phyloP scores from a whole-genome alignment of 768 basidiomycete genomes.

The Termitomyces sp. region DNA sequence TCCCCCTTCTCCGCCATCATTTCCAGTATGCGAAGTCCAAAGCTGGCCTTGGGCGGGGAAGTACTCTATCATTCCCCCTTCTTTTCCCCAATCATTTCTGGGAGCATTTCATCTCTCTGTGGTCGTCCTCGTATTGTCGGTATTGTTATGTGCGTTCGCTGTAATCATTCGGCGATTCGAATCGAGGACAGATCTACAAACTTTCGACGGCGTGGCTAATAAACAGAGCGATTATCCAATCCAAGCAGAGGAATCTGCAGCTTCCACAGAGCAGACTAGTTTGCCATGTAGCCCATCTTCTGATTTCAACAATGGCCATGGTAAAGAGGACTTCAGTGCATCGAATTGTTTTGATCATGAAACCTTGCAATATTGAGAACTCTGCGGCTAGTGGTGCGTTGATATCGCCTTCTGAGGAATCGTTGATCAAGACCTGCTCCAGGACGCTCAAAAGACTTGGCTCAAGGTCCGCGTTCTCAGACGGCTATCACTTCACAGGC shows the following conservation, averaged over 20 bases:
- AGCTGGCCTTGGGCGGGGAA: neutral
- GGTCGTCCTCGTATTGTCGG: no score
- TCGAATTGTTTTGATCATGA: neutral
- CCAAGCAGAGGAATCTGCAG: neutral
- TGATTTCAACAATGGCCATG: neutral
- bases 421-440: no score
- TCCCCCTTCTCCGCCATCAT: neutral
- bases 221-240: neutral
- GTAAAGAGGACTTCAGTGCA: neutral
- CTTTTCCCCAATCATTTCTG: neutral
- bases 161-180: no score
- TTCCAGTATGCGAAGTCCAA: neutral
- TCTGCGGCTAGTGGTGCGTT: neutral
- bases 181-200: no score
- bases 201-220: neutral
- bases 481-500: neutral
- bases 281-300: neutral
- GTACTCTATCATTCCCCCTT: no score
- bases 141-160: no score
- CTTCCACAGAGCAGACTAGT: neutral
- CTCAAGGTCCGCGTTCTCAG: neutral
- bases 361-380: neutral
- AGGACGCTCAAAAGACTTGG: neutral
- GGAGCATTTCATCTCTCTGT: neutral
- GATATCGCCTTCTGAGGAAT: neutral